phyloP scores from a whole-genome alignment of 306 rosid genomes.

The Rosa rugosa region DNA sequence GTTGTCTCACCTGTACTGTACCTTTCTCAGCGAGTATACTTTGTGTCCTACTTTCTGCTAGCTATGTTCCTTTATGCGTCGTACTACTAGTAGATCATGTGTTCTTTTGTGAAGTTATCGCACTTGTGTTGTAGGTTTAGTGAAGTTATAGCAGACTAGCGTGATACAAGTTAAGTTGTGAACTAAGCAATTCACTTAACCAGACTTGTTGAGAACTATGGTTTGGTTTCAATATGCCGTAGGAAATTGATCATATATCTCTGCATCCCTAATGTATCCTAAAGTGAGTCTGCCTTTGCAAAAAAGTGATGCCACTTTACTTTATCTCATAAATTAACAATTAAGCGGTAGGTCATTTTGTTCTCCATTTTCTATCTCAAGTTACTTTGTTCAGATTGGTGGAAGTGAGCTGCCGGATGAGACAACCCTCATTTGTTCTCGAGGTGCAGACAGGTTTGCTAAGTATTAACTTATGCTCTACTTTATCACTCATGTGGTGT shows the following conservation, averaged over 20 bases:
- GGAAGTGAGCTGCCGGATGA: conserved; percentile 96
- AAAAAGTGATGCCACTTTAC: neutral
- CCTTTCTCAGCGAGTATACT: neutral
- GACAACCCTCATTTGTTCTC: conserved; percentile 72
- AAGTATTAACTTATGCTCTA: conserved; percentile 21
- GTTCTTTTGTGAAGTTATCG: neutral
- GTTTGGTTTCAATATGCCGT: neutral
- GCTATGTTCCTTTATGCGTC: neutral
- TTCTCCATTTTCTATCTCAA: conserved; percentile 29
- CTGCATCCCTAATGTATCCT: neutral
- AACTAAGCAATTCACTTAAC: neutral
- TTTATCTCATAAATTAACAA: conserved; percentile 3
- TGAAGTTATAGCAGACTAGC: neutral
- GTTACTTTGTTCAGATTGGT: conserved; percentile 71
- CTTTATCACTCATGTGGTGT: conserved; percentile 7
- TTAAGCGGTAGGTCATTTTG: conserved; percentile 3
- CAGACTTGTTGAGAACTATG: neutral
- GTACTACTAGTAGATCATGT: neutral
- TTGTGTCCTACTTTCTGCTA: neutral
- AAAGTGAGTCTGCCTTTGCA: neutral
- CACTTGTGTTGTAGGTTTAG: neutral
- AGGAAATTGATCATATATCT: neutral
- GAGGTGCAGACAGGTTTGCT: conserved; percentile 88
- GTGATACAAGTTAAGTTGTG: neutral
- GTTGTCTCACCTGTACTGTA: neutral